Conservation (phyloP, 306 rosid genomes). For the Corylus americana region DNA sequence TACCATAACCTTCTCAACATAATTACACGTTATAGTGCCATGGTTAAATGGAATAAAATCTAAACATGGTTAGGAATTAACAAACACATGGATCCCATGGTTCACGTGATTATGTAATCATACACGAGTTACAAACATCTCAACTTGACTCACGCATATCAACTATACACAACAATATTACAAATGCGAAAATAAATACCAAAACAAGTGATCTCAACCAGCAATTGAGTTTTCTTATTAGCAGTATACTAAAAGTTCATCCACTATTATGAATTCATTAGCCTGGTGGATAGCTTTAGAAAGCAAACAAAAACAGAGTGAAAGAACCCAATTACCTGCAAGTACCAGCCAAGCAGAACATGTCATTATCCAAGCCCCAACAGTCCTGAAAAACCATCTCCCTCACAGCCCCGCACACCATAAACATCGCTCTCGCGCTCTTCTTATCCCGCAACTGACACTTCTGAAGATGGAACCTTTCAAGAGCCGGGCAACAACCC, state of each 20-base stretch:
- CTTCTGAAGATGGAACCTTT: slow-evolving; percentile 62
- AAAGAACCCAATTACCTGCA: slow-evolving; percentile 57
- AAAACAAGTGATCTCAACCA: not conserved
- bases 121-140: not conserved
- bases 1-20: not conserved
- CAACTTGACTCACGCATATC: not conserved
- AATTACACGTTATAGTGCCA: not conserved
- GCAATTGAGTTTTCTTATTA: not conserved
- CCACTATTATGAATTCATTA: not conserved
- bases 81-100: not conserved
- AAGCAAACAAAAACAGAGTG: not conserved
- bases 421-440: slow-evolving; percentile 51
- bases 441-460: slow-evolving; percentile 67
- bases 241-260: not conserved
- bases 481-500: slow-evolving; percentile 67
- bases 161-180: not conserved
- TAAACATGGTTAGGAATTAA: not conserved
- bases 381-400: slow-evolving; percentile 74
- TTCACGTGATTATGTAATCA: not conserved
- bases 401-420: slow-evolving; percentile 55
- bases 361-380: slow-evolving; percentile 73
- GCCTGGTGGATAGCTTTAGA: not conserved
- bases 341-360: slow-evolving; percentile 53
- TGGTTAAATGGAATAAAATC: not conserved
- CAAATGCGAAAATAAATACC: not conserved